Base-by-base conservation (phyloP, 2,329 filamentous ascomycete species). In the Exophiala sideris region DNA sequence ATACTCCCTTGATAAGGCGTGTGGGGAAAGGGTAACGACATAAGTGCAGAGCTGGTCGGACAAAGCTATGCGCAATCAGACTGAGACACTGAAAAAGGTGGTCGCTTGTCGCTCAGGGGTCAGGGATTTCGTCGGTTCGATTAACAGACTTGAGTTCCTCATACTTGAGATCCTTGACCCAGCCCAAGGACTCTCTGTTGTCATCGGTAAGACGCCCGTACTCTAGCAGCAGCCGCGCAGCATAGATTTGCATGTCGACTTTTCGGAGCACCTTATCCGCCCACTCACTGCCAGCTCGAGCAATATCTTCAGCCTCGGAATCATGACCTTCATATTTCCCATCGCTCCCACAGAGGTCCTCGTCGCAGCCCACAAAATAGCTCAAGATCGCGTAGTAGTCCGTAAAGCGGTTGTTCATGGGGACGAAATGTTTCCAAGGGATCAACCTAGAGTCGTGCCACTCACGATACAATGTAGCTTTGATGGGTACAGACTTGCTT, bases 341-440 rank as follows among this genome's bases (percentile, higher is more conserved):
- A 44, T 21, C 21, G 5, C 9, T n/a, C n/a, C 41, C 41, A 24
- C 41, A 44, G 18, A 24, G 21, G 6, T 32, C 41, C 20, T 44
- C 41, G 21, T 29, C 41, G 21, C 41, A 44, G 9, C 48, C 54
- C 3, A 88, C 65, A 64, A 91, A 90, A 65, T 89, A 91, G 53
- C 87, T 82, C 76, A 90, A 78, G 51, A 89, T 84, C 40, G 81
- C 84, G 57, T 84, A 91, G 63, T 87, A 79, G 62, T 91, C 89
- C 34, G 80, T 73, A 64, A 85, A 91, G 1, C 84, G 80, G 64
- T 82, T 87, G 66, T 91, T 86, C 79, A 92, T 84, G 12, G 89
- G 89, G 1, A 91, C 84, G 63, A 89, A 92, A 69, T 94, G 89
- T 64, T 83, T 83, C 88, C 89, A 94, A 0, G 87, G 79, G 2